phyloP scores from a whole-genome alignment of 2,329 filamentous ascomycete genomes.

The Lasiodiplodia citricola region DNA sequence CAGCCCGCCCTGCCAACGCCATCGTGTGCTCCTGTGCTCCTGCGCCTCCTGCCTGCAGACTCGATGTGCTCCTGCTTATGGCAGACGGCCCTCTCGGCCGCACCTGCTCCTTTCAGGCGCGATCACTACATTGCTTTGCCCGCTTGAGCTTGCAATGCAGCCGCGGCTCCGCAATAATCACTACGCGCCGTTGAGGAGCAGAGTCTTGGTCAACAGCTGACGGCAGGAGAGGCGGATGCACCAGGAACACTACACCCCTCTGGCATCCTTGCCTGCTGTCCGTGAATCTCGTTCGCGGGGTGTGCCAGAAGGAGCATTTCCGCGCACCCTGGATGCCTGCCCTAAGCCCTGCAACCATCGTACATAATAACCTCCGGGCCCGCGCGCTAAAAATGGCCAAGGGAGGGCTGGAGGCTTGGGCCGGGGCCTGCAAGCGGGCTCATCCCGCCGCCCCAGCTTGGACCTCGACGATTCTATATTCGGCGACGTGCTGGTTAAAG shows the following conservation, averaged over 20 bases:
- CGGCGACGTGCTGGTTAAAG: conserved; percentile 18
- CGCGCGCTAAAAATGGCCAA: conserved; percentile 9
- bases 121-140: conserved; percentile 15
- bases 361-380: background rate
- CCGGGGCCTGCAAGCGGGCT: conserved; percentile 37
- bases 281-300: background rate
- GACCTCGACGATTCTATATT: conserved; percentile 4
- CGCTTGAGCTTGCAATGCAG: conserved; percentile 20
- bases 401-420: conserved; percentile 27
- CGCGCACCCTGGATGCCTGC: conserved; percentile 18
- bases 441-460: conserved; percentile 32
- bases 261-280: background rate
- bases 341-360: background rate
- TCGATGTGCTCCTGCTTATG: conserved; percentile 15
- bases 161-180: conserved; percentile 15
- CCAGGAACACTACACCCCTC: conserved; percentile 15
- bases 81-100: conserved; percentile 19
- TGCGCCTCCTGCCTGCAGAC: conserved; percentile 20
- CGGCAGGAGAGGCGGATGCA: conserved; percentile 15
- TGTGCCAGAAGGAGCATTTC: conserved; percentile 11
- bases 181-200: too few relatives aligned
- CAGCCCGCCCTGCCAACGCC: conserved; percentile 6
- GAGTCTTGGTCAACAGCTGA: conserved; percentile 9
- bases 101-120: conserved; percentile 21
- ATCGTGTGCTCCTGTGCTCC: conserved; percentile 12